Evolutionary conservation across 2,329 filamentous ascomycete genomes (phyloP), one percentile per base, ranked within the genome.

Genomic region (Exophiala lecanii-corni): DNA sequence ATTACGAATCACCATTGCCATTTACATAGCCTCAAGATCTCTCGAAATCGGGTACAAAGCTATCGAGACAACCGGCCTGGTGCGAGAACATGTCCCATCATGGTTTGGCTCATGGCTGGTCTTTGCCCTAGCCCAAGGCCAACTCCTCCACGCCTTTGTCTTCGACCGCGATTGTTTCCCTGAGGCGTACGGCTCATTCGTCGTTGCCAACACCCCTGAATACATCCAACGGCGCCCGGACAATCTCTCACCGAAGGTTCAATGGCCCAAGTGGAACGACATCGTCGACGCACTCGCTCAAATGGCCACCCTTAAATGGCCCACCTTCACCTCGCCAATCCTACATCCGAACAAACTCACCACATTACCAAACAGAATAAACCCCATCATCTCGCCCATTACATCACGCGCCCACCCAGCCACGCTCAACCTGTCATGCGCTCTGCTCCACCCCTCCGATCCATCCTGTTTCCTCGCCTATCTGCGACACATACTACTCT

Each of bases 391-490:
- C 43, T 75, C 82, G 0, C 86, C 89, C 1, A 79, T 97, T 41
- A 88, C 87, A 1, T 82, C 84, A 1, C 78, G 84, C 19, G 91
- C 91, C 0, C 91, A 97, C 59, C 91, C 91, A 1, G 80, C 88
- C 31, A 91, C 94, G 62, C 82, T 78, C 7, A 43, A 55, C 18
- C 78, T 96, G 15, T 91, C 88, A 32, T 98, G 92, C 66, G 91
- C 91, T 1, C 76, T 91, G 2, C 78, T 97, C 2, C 91, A 98
- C 61, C 89, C 91, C 0, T 74, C 78, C 13, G 86, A 94, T 57
- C 89, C 91, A 1, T 94, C 86, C 13, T 98, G 91, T 64, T 76
- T 84, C 26, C 85, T 86, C 20, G 94, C 87, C 2, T 94, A 89
- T 62, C 69, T 96, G 34, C 86, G 86, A 48, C 94, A 92, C 66